Percentiles rank a stretch among this genome's conserved stretches.
Conservation (phyloP, 371 early-diverging fungal genomes). For the Mucor saturninus region DNA sequence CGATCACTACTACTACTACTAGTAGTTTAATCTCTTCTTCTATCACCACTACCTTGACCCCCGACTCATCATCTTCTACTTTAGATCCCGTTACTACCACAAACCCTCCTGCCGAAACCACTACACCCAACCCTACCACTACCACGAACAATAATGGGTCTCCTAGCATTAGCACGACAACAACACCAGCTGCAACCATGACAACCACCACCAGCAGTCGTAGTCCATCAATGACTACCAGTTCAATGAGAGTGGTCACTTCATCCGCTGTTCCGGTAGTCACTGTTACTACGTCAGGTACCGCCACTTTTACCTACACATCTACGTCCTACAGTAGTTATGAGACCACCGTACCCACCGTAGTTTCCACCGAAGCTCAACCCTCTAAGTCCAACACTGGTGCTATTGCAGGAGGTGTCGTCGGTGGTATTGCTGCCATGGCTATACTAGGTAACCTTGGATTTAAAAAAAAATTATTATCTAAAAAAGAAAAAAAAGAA, state of each 20-base stretch:
- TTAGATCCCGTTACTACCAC: neutral
- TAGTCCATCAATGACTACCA: neutral
- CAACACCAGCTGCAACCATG: neutral
- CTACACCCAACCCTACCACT: no score
- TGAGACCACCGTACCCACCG: constrained; percentile 10
- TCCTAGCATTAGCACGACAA: neutral
- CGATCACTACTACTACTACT: neutral
- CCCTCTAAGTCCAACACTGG: constrained; percentile 7
- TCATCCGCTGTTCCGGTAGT: constrained; percentile 23
- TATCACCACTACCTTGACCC: neutral
- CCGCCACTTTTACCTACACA: constrained; percentile 16
- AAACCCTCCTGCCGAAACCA: neutral
- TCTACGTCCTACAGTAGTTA: constrained; percentile 25
- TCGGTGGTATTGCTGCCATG: constrained; percentile 28
- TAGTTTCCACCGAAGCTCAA: neutral
- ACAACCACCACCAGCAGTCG: neutral
- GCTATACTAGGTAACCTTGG: constrained; percentile 22
- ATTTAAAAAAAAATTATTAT: neutral
- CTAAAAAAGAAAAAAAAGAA: neutral
- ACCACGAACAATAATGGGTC: no score
- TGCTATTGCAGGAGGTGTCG: constrained; percentile 32
- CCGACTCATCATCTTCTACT: constrained; percentile 2
- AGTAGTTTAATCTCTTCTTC: neutral
- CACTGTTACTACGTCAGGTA: constrained; percentile 22
- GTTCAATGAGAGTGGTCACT: constrained; percentile 1